These are phyloP conservation scores for Candolleomyces aberdarensis DNA, from an alignment of 768 basidiomycete genomes.

Conservation along the genomic window DNA sequence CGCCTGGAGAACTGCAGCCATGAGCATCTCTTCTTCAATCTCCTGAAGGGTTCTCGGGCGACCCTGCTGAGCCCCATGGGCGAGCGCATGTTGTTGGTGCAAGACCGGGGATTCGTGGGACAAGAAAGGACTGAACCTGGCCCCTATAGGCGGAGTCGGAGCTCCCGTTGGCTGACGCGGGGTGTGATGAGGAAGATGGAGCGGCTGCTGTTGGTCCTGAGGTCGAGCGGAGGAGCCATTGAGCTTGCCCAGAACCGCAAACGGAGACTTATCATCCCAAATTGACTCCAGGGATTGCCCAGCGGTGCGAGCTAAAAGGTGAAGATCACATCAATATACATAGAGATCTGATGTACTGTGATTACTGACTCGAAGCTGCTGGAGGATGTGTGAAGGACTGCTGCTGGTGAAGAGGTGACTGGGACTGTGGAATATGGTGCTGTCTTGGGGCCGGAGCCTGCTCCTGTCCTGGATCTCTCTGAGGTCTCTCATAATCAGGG, in stretches of 20 bases:
- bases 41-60: slow-evolving; percentile 68
- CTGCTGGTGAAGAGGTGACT: slow-evolving; percentile 6
- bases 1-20: slow-evolving; percentile 44
- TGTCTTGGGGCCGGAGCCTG: slow-evolving; percentile 19
- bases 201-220: slow-evolving; percentile 6
- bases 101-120: slow-evolving; percentile 17
- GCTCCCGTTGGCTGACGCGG: slow-evolving; percentile 22
- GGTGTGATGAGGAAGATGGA: slow-evolving; percentile 8
- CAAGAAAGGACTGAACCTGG: slow-evolving; percentile 39
- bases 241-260: slow-evolving; percentile 59
- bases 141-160: slow-evolving; percentile 24
- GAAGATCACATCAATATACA: slow-evolving; percentile 7
- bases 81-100: slow-evolving; percentile 33
- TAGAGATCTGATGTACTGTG: slow-evolving; percentile 1
- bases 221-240: slow-evolving; percentile 42
- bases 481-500: slow-evolving; percentile 26
- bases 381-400: background rate
- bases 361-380: slow-evolving; percentile 1
- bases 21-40: slow-evolving; percentile 82
- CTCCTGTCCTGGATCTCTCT: slow-evolving; percentile 19
- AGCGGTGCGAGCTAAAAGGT: slow-evolving; percentile 33
- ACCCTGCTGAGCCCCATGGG: slow-evolving; percentile 12
- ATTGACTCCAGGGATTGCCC: slow-evolving; percentile 63
- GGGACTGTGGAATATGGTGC: slow-evolving; percentile 1
- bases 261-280: slow-evolving; percentile 80